Base-by-base conservation (phyloP, 192 early-diverging fungal species). In the Coemansia sp. region DNA sequence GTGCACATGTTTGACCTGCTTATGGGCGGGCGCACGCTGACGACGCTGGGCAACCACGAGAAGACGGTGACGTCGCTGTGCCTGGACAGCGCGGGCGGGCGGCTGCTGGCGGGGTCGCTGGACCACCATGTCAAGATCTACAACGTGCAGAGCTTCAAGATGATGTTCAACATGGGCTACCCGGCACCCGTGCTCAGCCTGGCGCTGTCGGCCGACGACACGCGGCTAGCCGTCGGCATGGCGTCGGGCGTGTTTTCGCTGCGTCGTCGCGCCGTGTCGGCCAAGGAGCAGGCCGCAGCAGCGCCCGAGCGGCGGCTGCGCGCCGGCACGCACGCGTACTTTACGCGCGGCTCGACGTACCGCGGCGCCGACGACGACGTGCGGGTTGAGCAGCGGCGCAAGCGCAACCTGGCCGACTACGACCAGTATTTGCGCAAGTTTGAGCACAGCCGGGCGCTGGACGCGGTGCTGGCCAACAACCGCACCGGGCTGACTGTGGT, bases 41-140 rank as follows among this genome's bases (percentile, higher is more conserved):
- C 85, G 29, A 81, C 81, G 20, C 60, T 99, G 17, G 84, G 84
- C 23, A 97, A 96, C 72, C 93, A 95, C 64, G 90, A 95, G 79
- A 99, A 99, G 81, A 93, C 90, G 5, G 87, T 98, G 57, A 99
- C 95, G 6, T 83, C 85, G 23, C 64, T 97, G 79, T 82, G 83
- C 50, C 82, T 99, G 53, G 89, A 99, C 79, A 84, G 81, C 39
- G 75, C 75, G 9, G 81, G 80, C 44, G 79, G 86, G 5, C 79
- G 90, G 15, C 74, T 99, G 41, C 70, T 99, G 21, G 87, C 91
- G 1, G 95, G 93, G 1, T 91, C 91, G 14, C 79, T 97, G 46
- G 96, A 99, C 76, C 93, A 93, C 51, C 93, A 96, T 47, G 88
- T 99, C 67, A 97, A 99, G 82, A 70, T 97, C 28, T 95, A 94